Conservation (phyloP, 805 yeast genomes). For the Hyphopichia homilentoma region DNA sequence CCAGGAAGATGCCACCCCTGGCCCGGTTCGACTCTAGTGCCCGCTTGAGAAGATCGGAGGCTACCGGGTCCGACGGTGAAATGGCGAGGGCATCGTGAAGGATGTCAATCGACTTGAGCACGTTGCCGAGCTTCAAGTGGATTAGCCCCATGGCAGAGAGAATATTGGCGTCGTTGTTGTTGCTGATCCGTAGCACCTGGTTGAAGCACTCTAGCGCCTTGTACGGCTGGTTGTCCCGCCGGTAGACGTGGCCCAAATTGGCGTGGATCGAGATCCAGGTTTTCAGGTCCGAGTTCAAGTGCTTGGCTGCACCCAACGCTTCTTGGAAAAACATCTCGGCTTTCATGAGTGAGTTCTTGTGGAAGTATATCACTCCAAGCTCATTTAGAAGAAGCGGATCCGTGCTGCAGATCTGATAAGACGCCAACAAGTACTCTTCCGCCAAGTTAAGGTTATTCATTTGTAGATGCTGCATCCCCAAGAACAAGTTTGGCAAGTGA, state of each 20-base stretch:
- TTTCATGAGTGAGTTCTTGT: slow-evolving; percentile 58
- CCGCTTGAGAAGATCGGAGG: slow-evolving; percentile 72
- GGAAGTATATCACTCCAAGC: slow-evolving; percentile 86
- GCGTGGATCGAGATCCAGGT: slow-evolving; percentile 84
- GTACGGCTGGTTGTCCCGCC: slow-evolving; percentile 57
- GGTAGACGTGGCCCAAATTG: slow-evolving; percentile 84
- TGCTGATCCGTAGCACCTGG: slow-evolving; percentile 66
- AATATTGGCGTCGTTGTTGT: slow-evolving; percentile 65
- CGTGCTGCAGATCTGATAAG: slow-evolving; percentile 71
- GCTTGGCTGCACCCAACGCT: slow-evolving; percentile 67
- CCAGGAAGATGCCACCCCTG: slow-evolving; percentile 20
- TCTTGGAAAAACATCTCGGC: slow-evolving; percentile 70
- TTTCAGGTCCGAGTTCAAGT: slow-evolving; percentile 70
- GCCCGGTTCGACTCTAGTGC: slow-evolving; percentile 63
- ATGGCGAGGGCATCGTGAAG: slow-evolving; percentile 81
- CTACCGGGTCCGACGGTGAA: slow-evolving; percentile 77
- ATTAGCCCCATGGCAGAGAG: slow-evolving; percentile 84
- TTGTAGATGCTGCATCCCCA: slow-evolving; percentile 95
- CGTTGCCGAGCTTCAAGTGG: slow-evolving; percentile 63
- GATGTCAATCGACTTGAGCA: slow-evolving; percentile 64
- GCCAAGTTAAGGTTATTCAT: slow-evolving; percentile 81
- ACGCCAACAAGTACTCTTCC: slow-evolving; percentile 75
- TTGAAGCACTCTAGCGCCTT: slow-evolving; percentile 74
- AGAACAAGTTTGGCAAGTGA: slow-evolving; percentile 81
- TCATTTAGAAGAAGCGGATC: slow-evolving; percentile 92